phyloP scores from a whole-genome alignment of 768 basidiomycete species.

The Lactarius pseudohatsudake region DNA sequence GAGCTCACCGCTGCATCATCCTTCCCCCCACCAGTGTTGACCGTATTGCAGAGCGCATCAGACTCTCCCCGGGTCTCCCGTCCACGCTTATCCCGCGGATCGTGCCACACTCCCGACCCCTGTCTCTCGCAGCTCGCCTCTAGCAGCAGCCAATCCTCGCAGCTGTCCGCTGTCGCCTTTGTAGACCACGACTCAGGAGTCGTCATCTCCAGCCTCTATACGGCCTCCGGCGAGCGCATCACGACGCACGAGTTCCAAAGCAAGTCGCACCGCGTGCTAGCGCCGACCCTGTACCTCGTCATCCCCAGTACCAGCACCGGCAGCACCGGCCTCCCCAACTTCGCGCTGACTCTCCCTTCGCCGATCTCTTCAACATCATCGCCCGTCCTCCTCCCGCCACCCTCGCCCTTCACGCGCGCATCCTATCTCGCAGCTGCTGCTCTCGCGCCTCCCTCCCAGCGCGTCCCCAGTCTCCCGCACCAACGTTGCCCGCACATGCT shows the following conservation, averaged over 20 bases:
- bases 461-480: slow-evolving; percentile 13
- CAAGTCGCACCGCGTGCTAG: neutral
- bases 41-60: neutral
- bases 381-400: neutral
- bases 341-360: neutral
- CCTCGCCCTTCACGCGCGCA: neutral
- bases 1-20: neutral
- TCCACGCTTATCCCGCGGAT: neutral
- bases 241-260: neutral
- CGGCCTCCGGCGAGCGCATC: slow-evolving; percentile 9
- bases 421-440: neutral
- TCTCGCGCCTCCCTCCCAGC: neutral
- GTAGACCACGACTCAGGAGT: slow-evolving; percentile 18
- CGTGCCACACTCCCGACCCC: neutral
- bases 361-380: neutral
- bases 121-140: neutral
- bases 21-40: neutral
- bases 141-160: neutral
- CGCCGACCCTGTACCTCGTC: neutral
- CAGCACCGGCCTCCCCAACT: neutral
- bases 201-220: slow-evolving; percentile 1
- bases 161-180: neutral
- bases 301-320: neutral
- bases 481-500: slow-evolving; percentile 9
- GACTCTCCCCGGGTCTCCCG: neutral